A percentile compares a stretch with the other conserved stretches of the same genome.
These are phyloP conservation scores for Penicillium cataractarum DNA, from an alignment of 495 filamentous ascomycete genomes.

Conservation along the genomic window DNA sequence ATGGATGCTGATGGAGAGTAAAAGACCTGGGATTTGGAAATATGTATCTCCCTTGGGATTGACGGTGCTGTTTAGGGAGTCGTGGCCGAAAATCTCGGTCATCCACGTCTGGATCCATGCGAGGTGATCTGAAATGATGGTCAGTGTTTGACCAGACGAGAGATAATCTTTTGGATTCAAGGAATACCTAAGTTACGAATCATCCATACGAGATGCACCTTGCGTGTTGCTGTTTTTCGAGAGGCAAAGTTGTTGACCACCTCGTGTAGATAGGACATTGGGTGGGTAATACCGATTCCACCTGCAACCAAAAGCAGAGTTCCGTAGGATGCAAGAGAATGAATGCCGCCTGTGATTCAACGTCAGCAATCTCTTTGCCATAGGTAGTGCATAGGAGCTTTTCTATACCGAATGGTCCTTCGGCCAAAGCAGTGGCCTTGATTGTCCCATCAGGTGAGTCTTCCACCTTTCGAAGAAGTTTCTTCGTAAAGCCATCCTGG, in stretches of 20 bases:
- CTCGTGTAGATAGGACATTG: conserved; percentile 56
- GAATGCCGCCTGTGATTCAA: conserved; percentile 42
- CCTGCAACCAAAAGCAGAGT: conserved; percentile 59
- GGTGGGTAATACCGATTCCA: conserved; percentile 64
- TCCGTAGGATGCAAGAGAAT: conserved; percentile 55
- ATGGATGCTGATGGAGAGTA: conserved; percentile 41
- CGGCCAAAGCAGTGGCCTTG: conserved; percentile 51
- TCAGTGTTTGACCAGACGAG: not conserved
- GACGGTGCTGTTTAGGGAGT: conserved; percentile 28
- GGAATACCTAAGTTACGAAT: conserved; percentile 42
- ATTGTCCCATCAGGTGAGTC: conserved; percentile 44
- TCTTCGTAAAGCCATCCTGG: conserved; percentile 57
- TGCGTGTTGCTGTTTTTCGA: conserved; percentile 47
- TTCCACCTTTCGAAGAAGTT: conserved; percentile 50
- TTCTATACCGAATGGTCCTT: conserved; percentile 58
- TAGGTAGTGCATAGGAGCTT: not conserved
- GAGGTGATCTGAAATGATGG: conserved; percentile 39
- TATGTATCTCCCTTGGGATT: conserved; percentile 33
- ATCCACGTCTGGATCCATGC: conserved; percentile 52
- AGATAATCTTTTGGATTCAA: not conserved
- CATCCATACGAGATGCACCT: conserved; percentile 45
- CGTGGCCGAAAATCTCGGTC: conserved; percentile 41
- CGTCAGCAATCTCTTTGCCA: not conserved
- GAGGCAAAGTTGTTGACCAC: conserved; percentile 46
- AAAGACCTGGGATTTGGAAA: conserved; percentile 36